Evolutionary conservation across 371 early-diverging fungal species (phyloP), one percentile per base, ranked within the genome.

Genomic region (Mucor indicus): DNA sequence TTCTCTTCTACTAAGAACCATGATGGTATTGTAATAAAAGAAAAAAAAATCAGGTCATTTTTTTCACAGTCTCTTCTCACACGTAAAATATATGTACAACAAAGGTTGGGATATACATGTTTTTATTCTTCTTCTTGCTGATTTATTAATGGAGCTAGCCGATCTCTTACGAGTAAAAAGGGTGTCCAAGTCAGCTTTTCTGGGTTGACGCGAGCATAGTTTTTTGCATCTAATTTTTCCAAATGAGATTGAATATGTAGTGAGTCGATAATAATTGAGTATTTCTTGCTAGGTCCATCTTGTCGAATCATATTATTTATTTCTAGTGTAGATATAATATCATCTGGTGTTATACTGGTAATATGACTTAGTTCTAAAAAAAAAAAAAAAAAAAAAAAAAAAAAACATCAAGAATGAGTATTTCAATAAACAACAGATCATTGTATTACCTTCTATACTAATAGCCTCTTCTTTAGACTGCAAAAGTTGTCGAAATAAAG

Each of bases 271-370:
- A 46, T 35, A 7, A 75, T 21, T 8, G 50, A 43, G 38, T 71
- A 70, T 8, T 36, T 20, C 10, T 54, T 36, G 7, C 52, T 52
- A 4, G 16, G 19, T 24, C 43, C 31, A 30, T 55, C 45, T 24
- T 44, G 38, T n/a, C 27, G 38, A 19, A 84, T 52, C 77, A 84
- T 78, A 30, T 63, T 52, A 38, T 76, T 81, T 5, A 69, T 70
- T 51, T 85, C 74, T 11, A 91, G 58, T 0, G 89, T 86, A 5
- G 85, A 78, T 9, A 89, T 75, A 27, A 90, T 71, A 59, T 91
- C 92, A 40, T 91, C 86, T 19, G 70, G 55, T 0, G 86, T 85
- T 68, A 91, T 77, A 9, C 82, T 76, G 1, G 90, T 87, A 31
- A 58, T 49, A 23, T 58, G 40, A 37, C 87, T 79, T 10, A 91